Percentiles rank a stretch among this genome's conserved stretches.
Evolutionary conservation across 1,139 yeast genomes (phyloP).

Genomic region (Casaregolazyma suthepensis): DNA sequence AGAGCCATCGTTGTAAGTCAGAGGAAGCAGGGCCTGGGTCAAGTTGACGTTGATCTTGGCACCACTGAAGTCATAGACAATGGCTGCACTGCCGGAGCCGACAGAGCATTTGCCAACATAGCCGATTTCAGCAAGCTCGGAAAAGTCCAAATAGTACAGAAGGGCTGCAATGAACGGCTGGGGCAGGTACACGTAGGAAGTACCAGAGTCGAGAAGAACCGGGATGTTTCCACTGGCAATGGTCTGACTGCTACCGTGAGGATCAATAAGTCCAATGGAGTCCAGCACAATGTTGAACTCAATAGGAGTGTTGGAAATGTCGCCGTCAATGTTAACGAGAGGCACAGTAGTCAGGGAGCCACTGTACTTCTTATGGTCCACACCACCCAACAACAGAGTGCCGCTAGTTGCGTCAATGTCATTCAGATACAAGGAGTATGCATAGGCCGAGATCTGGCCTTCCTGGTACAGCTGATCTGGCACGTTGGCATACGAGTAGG

Average conservation of each 20-base stretch:
- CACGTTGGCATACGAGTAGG: slow-evolving; percentile 15
- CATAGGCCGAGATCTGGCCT: slow-evolving; percentile 42
- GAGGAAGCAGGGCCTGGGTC: slow-evolving; percentile 22
- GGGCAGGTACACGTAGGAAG: slow-evolving; percentile 31
- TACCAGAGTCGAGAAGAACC: slow-evolving; percentile 35
- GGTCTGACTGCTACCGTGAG: slow-evolving; percentile 9
- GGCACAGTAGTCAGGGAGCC: slow-evolving; percentile 38
- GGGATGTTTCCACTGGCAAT: slow-evolving; percentile 12
- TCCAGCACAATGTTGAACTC: slow-evolving; percentile 17
- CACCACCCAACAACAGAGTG: slow-evolving; percentile 51
- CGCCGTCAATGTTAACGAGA: slow-evolving; percentile 14
- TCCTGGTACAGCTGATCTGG: slow-evolving; percentile 38
- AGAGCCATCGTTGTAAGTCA: slow-evolving; percentile 16
- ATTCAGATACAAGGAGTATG: slow-evolving; percentile 52
- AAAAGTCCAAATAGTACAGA: slow-evolving; percentile 24
- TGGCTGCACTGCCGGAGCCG: slow-evolving; percentile 13
- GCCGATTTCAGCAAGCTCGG: slow-evolving; percentile 14
- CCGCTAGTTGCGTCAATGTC: slow-evolving; percentile 39
- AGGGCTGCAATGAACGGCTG: slow-evolving; percentile 18
- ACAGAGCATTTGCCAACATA: slow-evolving; percentile 13
- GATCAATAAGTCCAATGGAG: slow-evolving; percentile 9
- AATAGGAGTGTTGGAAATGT: slow-evolving; percentile 14
- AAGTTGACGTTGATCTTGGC: slow-evolving; percentile 25
- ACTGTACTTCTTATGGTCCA: slow-evolving; percentile 48
- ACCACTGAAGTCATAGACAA: slow-evolving; percentile 28